These are phyloP conservation scores for Logfia minima DNA, from an alignment of 129 eudicot genomes.

Conservation along the genomic window DNA sequence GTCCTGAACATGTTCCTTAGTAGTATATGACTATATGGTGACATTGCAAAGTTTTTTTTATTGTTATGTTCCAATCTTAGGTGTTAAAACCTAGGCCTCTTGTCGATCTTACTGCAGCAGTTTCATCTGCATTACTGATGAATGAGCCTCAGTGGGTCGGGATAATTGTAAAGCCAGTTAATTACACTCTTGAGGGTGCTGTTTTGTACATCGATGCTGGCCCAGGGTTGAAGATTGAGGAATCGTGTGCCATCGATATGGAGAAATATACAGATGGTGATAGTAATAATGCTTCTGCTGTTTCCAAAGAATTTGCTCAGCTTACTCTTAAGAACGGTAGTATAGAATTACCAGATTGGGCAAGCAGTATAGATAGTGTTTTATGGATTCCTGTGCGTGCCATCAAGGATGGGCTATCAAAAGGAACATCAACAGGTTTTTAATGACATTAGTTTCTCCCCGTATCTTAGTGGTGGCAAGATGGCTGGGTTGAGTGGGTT, in stretches of 20 bases:
- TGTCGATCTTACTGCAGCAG: constrained; percentile 83
- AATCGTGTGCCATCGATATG: constrained; percentile 60
- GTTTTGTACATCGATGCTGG: constrained; percentile 75
- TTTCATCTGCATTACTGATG: constrained; percentile 87
- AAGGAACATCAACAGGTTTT: constrained; percentile 74
- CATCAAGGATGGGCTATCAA: constrained; percentile 58
- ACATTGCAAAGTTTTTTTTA: neutral
- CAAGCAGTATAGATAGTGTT: constrained; percentile 62
- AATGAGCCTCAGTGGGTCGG: constrained; percentile 98
- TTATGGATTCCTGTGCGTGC: constrained; percentile 86
- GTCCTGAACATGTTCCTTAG: neutral
- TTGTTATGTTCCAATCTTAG: constrained; percentile 35
- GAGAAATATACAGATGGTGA: constrained; percentile 45
- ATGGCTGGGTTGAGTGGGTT: neutral
- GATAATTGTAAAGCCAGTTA: constrained; percentile 63
- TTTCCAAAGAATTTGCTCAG: constrained; percentile 40
- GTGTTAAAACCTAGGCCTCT: constrained; percentile 85
- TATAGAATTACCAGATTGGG: constrained; percentile 86
- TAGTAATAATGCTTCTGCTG: constrained; percentile 32
- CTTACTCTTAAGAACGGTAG: constrained; percentile 62
- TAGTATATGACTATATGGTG: neutral
- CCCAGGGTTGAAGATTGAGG: constrained; percentile 72
- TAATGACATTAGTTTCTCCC: neutral
- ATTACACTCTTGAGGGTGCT: constrained; percentile 80
- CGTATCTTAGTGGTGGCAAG: neutral